These are phyloP conservation scores for Ceratocystis destructans DNA, from an alignment of 2,329 filamentous ascomycete genomes.

Conservation along the genomic window DNA sequence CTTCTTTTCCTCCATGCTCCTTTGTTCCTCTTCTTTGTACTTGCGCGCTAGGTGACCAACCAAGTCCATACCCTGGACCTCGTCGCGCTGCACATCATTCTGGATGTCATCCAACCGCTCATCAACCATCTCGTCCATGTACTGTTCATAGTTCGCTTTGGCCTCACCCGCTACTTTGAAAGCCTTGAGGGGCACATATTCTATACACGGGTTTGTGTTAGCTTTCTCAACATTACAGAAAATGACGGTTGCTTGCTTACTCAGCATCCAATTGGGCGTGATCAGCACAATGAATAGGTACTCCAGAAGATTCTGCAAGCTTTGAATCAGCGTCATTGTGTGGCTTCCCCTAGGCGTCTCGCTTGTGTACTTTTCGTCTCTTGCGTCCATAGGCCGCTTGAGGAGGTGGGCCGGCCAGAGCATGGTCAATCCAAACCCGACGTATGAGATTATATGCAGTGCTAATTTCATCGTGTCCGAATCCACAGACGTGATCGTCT, in stretches of 20 bases:
- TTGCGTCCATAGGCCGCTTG: conserved; percentile 31
- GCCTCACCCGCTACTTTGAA: conserved; percentile 41
- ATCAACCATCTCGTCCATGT: conserved; percentile 55
- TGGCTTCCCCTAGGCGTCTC: conserved; percentile 38
- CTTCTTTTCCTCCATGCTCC: conserved; percentile 12
- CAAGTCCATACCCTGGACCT: conserved; percentile 38
- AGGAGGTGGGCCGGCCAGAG: conserved; percentile 49
- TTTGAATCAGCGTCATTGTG: conserved; percentile 50
- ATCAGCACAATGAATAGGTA: conserved; percentile 50
- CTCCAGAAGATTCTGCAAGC: conserved; percentile 47
- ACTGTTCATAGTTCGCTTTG: conserved; percentile 49
- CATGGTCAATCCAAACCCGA: conserved; percentile 54
- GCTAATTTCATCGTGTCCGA: conserved; percentile 51
- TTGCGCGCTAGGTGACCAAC: conserved; percentile 38
- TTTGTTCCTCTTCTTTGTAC: conserved; percentile 26
- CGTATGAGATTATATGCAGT: conserved; percentile 46
- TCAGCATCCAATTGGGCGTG: conserved; percentile 42
- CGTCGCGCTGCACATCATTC: conserved; percentile 25
- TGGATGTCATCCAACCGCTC: conserved; percentile 39
- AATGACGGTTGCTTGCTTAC: conserved; percentile 25
- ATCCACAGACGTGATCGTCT: conserved; percentile 41
- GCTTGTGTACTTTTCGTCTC: conserved; percentile 36
- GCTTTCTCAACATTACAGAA: neutral
- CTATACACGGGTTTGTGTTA: conserved; percentile 22
- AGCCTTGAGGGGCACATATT: conserved; percentile 36